A percentile compares a stretch with the other conserved stretches of the same genome.
These are phyloP conservation scores for Magnaporthales sp. DNA, from an alignment of 2,329 filamentous ascomycete genomes.

Conservation along the genomic window DNA sequence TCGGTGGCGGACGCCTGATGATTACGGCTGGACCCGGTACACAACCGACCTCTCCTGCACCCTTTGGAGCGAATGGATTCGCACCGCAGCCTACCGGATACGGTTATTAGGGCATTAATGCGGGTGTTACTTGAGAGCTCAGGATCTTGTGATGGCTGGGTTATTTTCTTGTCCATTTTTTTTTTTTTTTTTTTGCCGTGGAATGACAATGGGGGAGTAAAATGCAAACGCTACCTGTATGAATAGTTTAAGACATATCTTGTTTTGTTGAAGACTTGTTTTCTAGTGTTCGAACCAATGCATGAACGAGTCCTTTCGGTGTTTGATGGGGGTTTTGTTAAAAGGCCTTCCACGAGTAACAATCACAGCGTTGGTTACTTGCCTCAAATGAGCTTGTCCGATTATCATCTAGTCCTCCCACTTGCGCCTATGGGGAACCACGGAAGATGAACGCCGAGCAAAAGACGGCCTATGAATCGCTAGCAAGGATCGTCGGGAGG, in stretches of 20 bases:
- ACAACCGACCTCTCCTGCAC: constrained; percentile 50
- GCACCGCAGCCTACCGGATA: constrained; percentile 81
- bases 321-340: background rate
- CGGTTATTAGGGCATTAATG: constrained; percentile 37
- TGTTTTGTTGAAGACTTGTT: background rate
- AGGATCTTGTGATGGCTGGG: background rate
- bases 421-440: background rate
- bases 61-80: constrained; percentile 81
- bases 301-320: background rate
- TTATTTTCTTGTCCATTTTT: background rate
- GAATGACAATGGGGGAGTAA: background rate
- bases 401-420: background rate
- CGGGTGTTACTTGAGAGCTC: background rate
- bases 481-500: background rate
- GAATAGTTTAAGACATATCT: background rate
- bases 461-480: background rate
- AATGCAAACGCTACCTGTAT: background rate
- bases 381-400: background rate
- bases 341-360: background rate
- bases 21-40: constrained; percentile 76
- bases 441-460: background rate
- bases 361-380: background rate
- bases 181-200: background rate
- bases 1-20: constrained; percentile 84
- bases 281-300: background rate